Base-by-base conservation (phyloP, 1,284 basidiomycete species). In the Cryptococcus deneoformans region DNA sequence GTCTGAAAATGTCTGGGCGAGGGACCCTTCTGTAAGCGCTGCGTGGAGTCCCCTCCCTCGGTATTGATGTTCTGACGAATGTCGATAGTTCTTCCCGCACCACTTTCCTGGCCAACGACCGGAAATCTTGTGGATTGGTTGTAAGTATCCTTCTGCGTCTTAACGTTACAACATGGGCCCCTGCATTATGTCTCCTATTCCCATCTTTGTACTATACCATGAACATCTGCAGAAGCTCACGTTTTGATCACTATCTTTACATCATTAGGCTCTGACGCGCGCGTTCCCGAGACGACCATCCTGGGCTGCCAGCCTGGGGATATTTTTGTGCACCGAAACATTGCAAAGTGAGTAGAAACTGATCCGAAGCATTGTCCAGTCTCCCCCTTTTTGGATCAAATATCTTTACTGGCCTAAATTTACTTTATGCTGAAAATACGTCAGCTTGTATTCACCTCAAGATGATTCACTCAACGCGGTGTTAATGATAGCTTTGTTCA, bases 101-200 rank as follows among this genome's bases (percentile, higher is more conserved):
- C 71, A 75, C 57, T 72, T 64, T 54, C 69, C 69, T 12, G 75
- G 75, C 46, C 75, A 77, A 61, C 64, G 73, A 48, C 75, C 75
- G 16, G 68, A 76, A 48, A 70, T 77, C 47, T 63, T 77, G 36
- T 77, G 73, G 73, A 75, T 77, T 34, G 75, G 75, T 38, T 76
- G 73, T 73, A 50, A 64, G 70, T 48, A 43, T 11, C 20, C 6
- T 42, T 11, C 14, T 40, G 29, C 5, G 5, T 29, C 29, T 5
- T 29, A 29, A 29, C 29, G 5, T 5, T 29, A 29, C 5, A 4
- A 29, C 29, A 3, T 29, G 29, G 5, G 29, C 29, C 5, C 1
- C 29, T 29, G 29, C 3, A 29, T 5, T 29, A 29, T 29, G 29
- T 29, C 20, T 29, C 5, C 29, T 29, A 29, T 29, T 5, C 29